Percentiles rank a stretch among this genome's conserved stretches.
phyloP scores from a whole-genome alignment of 2,329 filamentous ascomycete genomes.

The Epicoccum nigrum region DNA sequence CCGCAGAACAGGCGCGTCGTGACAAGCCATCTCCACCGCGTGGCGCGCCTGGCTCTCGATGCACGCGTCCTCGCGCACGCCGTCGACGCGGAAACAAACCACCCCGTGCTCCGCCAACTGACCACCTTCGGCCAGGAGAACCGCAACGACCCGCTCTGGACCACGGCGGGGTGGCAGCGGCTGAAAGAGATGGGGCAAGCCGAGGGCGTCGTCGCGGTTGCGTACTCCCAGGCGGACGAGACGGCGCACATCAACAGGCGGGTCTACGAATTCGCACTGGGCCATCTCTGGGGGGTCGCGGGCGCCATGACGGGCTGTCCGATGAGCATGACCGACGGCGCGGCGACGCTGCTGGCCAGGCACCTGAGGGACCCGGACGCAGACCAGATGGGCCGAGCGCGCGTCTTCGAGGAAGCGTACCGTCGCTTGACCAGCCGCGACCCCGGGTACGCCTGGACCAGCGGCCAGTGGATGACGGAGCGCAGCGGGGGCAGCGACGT shows the following conservation, averaged over 20 bases:
- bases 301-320: conserved; percentile 69
- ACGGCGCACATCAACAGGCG: conserved; percentile 58
- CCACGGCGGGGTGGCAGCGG: conserved; percentile 69
- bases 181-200: conserved; percentile 65
- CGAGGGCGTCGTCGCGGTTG: conserved; percentile 65
- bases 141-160: conserved; percentile 62
- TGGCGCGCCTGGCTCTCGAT: conserved; percentile 28
- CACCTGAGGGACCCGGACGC: conserved; percentile 32
- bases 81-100: conserved; percentile 68
- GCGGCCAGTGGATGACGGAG: conserved; percentile 81
- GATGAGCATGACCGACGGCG: conserved; percentile 70
- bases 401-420: conserved; percentile 61
- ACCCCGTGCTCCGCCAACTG: conserved; percentile 65
- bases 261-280: conserved; percentile 64
- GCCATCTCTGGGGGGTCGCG: conserved; percentile 65
- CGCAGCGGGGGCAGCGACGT: conserved; percentile 73
- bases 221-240: conserved; percentile 61
- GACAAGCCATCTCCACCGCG: conserved; percentile 24
- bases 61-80: conserved; percentile 18
- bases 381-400: conserved; percentile 38
- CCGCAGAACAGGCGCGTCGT: conserved; percentile 18
- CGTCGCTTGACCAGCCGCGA: conserved; percentile 61
- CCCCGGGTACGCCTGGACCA: conserved; percentile 66
- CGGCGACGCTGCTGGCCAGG: conserved; percentile 40
- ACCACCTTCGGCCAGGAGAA: conserved; percentile 66